A percentile compares a stretch with the other conserved stretches of the same genome.
These are phyloP conservation scores for Laguncularia racemosa DNA, from an alignment of 345 rosid species.

Conservation along the genomic window DNA sequence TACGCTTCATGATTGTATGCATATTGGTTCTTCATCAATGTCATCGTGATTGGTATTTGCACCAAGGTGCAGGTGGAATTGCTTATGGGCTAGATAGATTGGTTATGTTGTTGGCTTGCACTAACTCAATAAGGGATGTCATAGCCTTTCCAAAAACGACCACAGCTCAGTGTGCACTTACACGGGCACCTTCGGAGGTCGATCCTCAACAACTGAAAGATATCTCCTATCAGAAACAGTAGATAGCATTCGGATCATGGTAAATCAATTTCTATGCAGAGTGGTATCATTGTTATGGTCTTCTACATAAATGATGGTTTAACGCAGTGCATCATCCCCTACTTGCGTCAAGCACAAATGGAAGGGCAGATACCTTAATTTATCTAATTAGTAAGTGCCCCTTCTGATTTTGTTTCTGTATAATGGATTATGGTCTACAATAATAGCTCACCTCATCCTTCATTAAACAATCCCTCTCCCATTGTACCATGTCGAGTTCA, in stretches of 20 bases:
- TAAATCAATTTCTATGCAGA: too few species aligned
- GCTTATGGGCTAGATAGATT: constrained; percentile 90
- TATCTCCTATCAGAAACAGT: constrained; percentile 38
- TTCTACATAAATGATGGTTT: too few species aligned
- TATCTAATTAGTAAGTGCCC: too few species aligned
- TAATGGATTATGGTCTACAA: too few species aligned
- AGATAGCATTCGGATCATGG: not conserved
- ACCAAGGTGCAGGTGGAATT: constrained; percentile 61
- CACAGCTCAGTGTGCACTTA: constrained; percentile 91
- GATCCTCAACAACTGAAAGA: constrained; percentile 79
- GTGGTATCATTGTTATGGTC: too few species aligned
- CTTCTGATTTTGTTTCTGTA: too few species aligned
- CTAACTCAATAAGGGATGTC: constrained; percentile 84
- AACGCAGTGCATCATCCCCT: too few species aligned
- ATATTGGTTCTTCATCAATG: not conserved
- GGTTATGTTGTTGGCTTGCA: constrained; percentile 76
- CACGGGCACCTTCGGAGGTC: constrained; percentile 87
- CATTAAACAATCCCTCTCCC: too few species aligned
- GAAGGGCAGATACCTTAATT: too few species aligned
- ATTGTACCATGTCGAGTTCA: too few species aligned
- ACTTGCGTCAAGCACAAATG: too few species aligned
- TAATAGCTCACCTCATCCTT: too few species aligned
- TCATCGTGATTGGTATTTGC: not conserved
- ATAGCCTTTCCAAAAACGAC: constrained; percentile 96
- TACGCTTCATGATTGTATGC: not conserved